Base-by-base conservation (phyloP, 352 stramenopile species). In the Globisporangium carolinianum region DNA sequence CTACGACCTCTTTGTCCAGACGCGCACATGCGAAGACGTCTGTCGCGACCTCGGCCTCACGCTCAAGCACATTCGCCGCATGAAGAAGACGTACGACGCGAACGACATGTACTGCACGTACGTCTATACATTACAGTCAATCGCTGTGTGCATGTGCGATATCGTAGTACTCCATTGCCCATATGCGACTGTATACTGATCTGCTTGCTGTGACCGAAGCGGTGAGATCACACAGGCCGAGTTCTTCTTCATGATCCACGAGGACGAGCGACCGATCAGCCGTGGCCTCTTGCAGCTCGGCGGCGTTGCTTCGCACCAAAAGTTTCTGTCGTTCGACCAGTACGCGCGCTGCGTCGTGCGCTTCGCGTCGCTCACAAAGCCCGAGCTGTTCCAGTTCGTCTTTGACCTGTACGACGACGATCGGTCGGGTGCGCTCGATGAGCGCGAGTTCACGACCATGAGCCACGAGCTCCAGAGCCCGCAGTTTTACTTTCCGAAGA, bases 101-200 rank as follows among this genome's bases (percentile, higher is more conserved):
- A 89, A 87, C 70, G 77, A 87, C 59, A 87, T 89, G 77, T 89
- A 83, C 58, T 72, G 79, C 58, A 83, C 71, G 76, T 89, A 76
- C 61, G 78, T 75, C 0, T 41, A 1, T 14, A 46, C 42, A 45
- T 14, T 24, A 32, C 24, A 32, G 24, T 32, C 24, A 32, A 32
- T 32, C 24, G 24, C 24, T 32, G 24, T 32, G 24, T 32, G 1
- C 24, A 32, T 32, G 24, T 32, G 24, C 24, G 24, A 32, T 32
- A 32, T 32, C 24, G 1, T 3, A 32, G 24, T 32, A 32, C 24
- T 32, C 24, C 24, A 32, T 32, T 32, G 24, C 2, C 24, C 24
- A 32, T 32, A 32, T 32, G 24, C 24, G 24, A 32, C 24, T 32
- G 3, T 32, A 32, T 32, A 32, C 24, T 32, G 24, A 32, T 3